Conservation (phyloP, 805 yeast species). For the Ogataea paraovalis region DNA sequence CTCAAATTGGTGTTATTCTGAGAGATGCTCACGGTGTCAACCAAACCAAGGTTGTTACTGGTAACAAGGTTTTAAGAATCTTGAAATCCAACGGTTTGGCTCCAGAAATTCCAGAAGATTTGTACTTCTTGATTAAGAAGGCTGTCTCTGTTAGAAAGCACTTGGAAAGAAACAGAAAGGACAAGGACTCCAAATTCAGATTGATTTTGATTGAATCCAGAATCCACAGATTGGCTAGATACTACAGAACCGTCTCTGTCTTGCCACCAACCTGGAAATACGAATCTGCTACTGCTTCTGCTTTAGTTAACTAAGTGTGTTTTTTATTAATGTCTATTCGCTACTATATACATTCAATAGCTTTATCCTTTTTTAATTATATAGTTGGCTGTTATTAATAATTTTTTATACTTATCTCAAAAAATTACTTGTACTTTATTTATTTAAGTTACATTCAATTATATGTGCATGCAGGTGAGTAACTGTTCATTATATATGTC, state of each 20-base stretch:
- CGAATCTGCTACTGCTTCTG: constrained; percentile 99
- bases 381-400: constrained; percentile 3
- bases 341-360: constrained; percentile 9
- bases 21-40: constrained; percentile 99
- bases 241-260: constrained; percentile 99
- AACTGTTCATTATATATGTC: too few species aligned
- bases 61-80: constrained; percentile 99
- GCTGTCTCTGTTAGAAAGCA: constrained; percentile 99
- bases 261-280: constrained; percentile 99
- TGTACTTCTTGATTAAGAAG: constrained; percentile 98
- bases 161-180: constrained; percentile 99
- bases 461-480: neutral
- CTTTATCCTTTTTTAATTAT: constrained; percentile 16
- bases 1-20: constrained; percentile 98
- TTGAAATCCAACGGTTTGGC: constrained; percentile 99
- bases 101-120: constrained; percentile 99
- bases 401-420: constrained; percentile 2
- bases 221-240: constrained; percentile 99
- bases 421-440: constrained; percentile 1
- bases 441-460: neutral
- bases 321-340: constrained; percentile 11
- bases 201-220: constrained; percentile 99
- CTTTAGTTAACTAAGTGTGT: constrained; percentile 86
- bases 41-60: constrained; percentile 95
- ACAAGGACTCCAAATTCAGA: constrained; percentile 99